Evolutionary conservation across 495 filamentous ascomycete genomes (phyloP), one percentile per base, ranked within the genome.

Genomic region (Pyronema domesticum): DNA sequence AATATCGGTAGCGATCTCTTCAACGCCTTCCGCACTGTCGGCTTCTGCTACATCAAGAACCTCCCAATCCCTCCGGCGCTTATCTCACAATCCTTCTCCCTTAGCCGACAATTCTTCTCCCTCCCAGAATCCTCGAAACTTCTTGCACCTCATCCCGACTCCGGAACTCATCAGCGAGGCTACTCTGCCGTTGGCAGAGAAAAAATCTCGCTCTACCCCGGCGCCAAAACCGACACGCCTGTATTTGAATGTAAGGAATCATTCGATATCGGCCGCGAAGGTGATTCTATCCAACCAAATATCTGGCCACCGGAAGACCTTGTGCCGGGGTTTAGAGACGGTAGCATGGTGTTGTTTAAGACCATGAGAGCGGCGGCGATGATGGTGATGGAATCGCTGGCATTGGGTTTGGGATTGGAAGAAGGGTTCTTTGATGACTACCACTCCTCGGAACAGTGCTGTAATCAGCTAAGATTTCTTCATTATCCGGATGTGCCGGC

Each of bases 351-450:
- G 0, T 95, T 96, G 67, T 83, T 82, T 54, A 70, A 70, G 3
- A 71, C 70, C 53, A 93, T 86, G 68, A 83, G 89, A 60, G 59
- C 70, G 3, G 62, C 95, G 19, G 86, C 95, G 64, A 69, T 73
- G 8, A 70, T 83, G 51, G 74, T 96, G 15, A 93, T 96, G 88
- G 74, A 80, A 13, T 83, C 87, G 4, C 87, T 96, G 55, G 88
- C 87, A 0, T 68, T 94, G 10, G 89, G 85, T 0, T 76, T 96
- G 75, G 82, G 77, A 0, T 69, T 94, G 10, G 14, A 15, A 2
- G 76, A 81, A 0, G 74, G 79, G 54, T 64, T 64, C 1, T 94
- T 80, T 71, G 8, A 50, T 7, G 87, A 94, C 57, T 63, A 67
- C 4, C 91, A 76, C 61, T 79, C 83, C 1, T 74, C 78, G 56